Evolutionary conservation across 306 rosid genomes (phyloP), one percentile per base, ranked within the genome.

Genomic region (Vicia sativa): DNA sequence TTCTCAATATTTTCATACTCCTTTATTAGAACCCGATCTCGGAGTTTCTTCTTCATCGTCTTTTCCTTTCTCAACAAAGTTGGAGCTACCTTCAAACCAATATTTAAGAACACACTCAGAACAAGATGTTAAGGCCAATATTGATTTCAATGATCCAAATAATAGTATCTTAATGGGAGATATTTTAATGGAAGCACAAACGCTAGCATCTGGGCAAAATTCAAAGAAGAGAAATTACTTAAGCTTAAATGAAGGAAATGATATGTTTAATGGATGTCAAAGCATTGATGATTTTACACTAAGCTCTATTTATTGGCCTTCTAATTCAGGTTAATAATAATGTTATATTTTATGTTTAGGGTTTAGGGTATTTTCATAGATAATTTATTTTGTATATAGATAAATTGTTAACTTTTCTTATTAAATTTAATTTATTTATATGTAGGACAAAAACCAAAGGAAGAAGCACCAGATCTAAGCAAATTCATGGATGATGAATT

Each of bases 71-170:
- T 62, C 77, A 4, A 34, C 72, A 14, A 83, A 83, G 64, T 49
- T 85, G 28, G 96, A 90, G 80, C 83, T 81, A 77, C 86, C 90
- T 85, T 83, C 96, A 77, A 83, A 39, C 82, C 97, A 85, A 67
- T 81, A 68, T 29, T 73, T 74, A 63, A 80, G 73, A 73, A 50
- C 76, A 70, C 59, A 42, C 2, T 11, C 6, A 65, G 77, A 77
- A n/a, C 69, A 72, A 2, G 84, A 76, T 10, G 9, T 81, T 39
- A 74, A 78, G 18, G 57, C 71, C 38, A 61, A 81, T 45, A 7
- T 67, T 58, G 78, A 75, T 6, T 35, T 78, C 28, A 74, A 8
- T 37, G 79, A 79, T 6, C 60, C 73, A 19, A 39, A 78, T 42
- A 61, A 44, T 42, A 61, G 68, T 68, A 86, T 79, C 11, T 23